These are phyloP conservation scores for Syncephalis fuscata DNA, from an alignment of 371 early-diverging fungal species.

Conservation along the genomic window DNA sequence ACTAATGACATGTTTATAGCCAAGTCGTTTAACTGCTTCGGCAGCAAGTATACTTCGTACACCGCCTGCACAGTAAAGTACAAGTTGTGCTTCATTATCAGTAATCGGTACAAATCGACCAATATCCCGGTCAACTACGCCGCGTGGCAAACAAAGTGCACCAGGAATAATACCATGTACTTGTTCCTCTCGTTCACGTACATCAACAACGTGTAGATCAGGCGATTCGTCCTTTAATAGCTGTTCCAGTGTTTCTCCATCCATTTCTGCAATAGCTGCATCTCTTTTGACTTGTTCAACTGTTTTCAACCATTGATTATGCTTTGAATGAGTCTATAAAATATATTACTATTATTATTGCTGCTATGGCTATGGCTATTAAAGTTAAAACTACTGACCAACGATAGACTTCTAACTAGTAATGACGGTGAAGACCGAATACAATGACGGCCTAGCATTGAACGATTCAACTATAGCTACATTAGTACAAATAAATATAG, in stretches of 20 bases:
- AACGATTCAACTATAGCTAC: no score
- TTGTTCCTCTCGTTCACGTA: constrained; percentile 17
- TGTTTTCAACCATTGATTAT: no score
- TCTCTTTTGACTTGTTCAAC: neutral
- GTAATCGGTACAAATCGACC: constrained; percentile 10
- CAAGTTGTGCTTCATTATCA: constrained; percentile 15
- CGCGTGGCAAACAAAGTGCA: constrained; percentile 17
- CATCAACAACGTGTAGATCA: constrained; percentile 11
- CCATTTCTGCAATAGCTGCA: neutral
- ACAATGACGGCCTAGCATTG: no score
- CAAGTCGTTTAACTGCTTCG: constrained; percentile 30
- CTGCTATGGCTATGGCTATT: no score
- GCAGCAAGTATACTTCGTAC: constrained; percentile 33
- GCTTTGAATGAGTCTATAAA: no score
- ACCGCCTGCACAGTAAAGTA: constrained; percentile 41
- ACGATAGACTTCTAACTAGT: no score
- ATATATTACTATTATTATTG: no score
- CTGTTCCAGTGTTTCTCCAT: neutral
- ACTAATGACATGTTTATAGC: constrained; percentile 19
- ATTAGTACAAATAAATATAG: no score
- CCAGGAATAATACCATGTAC: constrained; percentile 19
- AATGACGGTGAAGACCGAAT: no score
- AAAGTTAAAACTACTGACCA: no score
- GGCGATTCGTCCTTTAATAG: neutral
- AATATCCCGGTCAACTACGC: constrained; percentile 17